A percentile compares a stretch with the other conserved stretches of the same genome.
These are phyloP conservation scores for Friedmanniomyces simplex DNA, from an alignment of 495 filamentous ascomycete genomes.

Conservation along the genomic window DNA sequence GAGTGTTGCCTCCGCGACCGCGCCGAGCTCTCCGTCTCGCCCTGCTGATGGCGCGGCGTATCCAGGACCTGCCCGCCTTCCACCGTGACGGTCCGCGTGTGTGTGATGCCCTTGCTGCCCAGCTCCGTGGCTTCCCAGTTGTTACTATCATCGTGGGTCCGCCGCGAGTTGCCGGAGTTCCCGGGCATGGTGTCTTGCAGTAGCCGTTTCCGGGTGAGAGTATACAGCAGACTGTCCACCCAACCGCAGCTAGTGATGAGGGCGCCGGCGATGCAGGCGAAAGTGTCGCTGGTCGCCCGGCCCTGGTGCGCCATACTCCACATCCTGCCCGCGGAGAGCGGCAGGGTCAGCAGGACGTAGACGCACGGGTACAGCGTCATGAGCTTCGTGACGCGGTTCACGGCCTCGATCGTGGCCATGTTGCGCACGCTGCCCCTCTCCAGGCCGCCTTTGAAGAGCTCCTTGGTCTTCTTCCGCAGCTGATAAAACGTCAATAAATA, in stretches of 20 bases:
- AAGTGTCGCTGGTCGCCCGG: not conserved
- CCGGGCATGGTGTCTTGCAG: constrained; percentile 20
- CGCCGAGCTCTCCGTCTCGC: not conserved
- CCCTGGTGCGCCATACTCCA: constrained; percentile 14
- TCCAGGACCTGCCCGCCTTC: constrained; percentile 13
- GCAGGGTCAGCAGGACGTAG: constrained; percentile 20
- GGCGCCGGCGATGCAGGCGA: constrained; percentile 12
- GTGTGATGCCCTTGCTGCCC: constrained; percentile 19
- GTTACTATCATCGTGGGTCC: not conserved
- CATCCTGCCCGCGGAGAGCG: constrained; percentile 18
- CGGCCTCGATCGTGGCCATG: constrained; percentile 5
- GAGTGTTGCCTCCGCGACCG: not conserved
- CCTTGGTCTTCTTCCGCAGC: constrained; percentile 16
- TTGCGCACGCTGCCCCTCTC: not conserved
- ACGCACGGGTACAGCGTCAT: constrained; percentile 23
- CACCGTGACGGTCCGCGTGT: constrained; percentile 20
- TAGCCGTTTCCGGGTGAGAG: constrained; percentile 18
- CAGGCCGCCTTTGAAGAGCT: constrained; percentile 8
- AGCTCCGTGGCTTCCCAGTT: constrained; percentile 14
- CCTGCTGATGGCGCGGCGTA: not conserved
- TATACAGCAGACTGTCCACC: constrained; percentile 24
- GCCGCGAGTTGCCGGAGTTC: not conserved
- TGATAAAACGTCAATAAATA: constrained; percentile 17
- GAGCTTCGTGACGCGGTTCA: constrained; percentile 15
- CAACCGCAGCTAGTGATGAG: constrained; percentile 22